Conservation (phyloP, 2,329 filamentous ascomycete genomes). For the Pezicula radicicola region DNA sequence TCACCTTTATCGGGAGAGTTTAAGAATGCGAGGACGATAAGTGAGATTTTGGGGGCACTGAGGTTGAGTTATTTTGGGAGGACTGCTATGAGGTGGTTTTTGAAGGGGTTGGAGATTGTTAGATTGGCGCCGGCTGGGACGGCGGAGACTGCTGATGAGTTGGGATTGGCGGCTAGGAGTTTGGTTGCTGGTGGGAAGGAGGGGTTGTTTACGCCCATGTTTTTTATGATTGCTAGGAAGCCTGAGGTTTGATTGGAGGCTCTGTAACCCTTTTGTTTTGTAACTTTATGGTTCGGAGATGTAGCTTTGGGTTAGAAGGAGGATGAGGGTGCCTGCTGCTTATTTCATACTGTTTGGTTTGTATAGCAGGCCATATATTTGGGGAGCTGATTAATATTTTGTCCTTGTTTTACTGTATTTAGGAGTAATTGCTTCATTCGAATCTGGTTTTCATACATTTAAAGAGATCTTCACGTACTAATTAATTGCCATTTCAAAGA, state of each 20-base stretch:
- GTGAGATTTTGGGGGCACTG: constrained; percentile 78
- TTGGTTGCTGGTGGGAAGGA: constrained; percentile 83
- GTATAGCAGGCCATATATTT: too few species aligned
- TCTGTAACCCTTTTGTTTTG: too few species aligned
- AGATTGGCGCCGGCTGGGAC: constrained; percentile 77
- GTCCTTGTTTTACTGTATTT: too few species aligned
- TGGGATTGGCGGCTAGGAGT: constrained; percentile 76
- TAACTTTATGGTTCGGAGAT: too few species aligned
- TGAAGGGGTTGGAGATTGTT: constrained; percentile 72
- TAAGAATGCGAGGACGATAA: constrained; percentile 75
- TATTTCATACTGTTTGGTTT: too few species aligned
- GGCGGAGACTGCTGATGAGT: constrained; percentile 89
- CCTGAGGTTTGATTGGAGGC: constrained; percentile 37
- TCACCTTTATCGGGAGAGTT: constrained; percentile 86
- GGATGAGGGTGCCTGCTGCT: too few species aligned
- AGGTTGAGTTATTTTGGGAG: constrained; percentile 89
- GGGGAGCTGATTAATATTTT: too few species aligned
- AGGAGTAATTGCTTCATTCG: too few species aligned
- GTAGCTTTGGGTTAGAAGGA: too few species aligned
- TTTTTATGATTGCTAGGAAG: constrained; percentile 90
- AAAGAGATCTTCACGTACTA: too few species aligned
- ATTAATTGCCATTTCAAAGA: too few species aligned
- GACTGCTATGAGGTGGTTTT: constrained; percentile 69
- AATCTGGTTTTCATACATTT: too few species aligned
- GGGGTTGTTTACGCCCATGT: constrained; percentile 95